phyloP scores from a whole-genome alignment of 164 flowering plant species.

The Chloranthus sessilifolius region DNA sequence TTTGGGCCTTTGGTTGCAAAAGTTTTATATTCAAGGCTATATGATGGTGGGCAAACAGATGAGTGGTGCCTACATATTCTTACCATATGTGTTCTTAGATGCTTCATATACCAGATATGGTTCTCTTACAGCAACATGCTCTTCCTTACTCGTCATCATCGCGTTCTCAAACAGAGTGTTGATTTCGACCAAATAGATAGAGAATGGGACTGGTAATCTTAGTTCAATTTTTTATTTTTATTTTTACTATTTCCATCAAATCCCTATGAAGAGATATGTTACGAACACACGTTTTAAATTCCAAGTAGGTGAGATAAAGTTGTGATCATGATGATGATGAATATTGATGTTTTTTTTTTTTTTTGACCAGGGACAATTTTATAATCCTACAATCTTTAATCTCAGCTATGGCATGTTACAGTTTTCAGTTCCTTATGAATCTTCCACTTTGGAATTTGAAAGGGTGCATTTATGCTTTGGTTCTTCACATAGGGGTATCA shows the following conservation, averaged over 20 bases:
- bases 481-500: conserved; percentile 59
- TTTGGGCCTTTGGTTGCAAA: conserved; percentile 64
- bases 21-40: conserved; percentile 23
- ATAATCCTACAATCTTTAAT: conserved; percentile 60
- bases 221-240: background rate
- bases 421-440: conserved; percentile 31
- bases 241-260: no score
- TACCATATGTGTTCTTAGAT: conserved; percentile 45
- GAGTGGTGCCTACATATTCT: conserved; percentile 62
- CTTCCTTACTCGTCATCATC: conserved; percentile 45
- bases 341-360: background rate
- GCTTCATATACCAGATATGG: conserved; percentile 46
- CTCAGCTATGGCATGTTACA: conserved; percentile 37
- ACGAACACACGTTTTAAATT: no score
- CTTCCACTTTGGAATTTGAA: conserved; percentile 57
- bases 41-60: conserved; percentile 19
- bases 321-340: no score
- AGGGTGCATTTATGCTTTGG: conserved; percentile 38
- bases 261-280: no score
- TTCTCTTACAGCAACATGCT: conserved; percentile 37
- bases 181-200: conserved; percentile 73
- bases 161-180: conserved; percentile 42
- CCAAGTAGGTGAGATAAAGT: background rate
- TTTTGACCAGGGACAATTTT: conserved; percentile 76
- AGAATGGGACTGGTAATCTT: conserved; percentile 82